phyloP scores from a whole-genome alignment of 2,329 filamentous ascomycete species.

The Allantophomopsis cytisporea region DNA sequence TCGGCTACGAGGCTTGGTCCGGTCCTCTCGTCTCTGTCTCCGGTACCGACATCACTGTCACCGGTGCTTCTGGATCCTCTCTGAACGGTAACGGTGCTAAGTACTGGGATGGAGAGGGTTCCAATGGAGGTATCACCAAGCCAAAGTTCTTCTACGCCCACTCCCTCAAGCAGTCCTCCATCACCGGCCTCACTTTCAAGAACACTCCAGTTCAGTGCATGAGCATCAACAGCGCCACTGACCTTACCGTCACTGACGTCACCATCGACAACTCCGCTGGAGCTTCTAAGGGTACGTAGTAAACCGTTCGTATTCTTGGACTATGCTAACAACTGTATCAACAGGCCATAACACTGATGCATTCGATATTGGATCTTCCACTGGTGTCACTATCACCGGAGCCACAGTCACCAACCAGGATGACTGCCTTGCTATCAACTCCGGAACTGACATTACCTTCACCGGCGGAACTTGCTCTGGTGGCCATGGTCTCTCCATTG shows the following conservation, averaged over 20 bases:
- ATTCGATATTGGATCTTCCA: conserved; percentile 33
- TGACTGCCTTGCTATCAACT: conserved; percentile 45
- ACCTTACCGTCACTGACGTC: conserved; percentile 31
- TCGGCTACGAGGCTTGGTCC: conserved; percentile 50
- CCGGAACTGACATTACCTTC: conserved; percentile 25
- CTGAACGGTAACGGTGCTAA: conserved; percentile 40
- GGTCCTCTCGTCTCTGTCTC: conserved; percentile 50
- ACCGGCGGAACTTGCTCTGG: conserved; percentile 14
- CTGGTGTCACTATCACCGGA: conserved; percentile 32
- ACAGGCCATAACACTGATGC: conserved; percentile 36
- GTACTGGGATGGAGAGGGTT: conserved; percentile 49
- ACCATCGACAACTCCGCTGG: conserved; percentile 44
- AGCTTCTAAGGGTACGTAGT: conserved; percentile 9
- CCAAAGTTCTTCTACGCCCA: conserved; percentile 49
- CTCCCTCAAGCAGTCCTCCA: conserved; percentile 32
- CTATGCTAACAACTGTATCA: no score
- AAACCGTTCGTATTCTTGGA: no score
- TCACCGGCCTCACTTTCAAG: conserved; percentile 33
- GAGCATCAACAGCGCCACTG: conserved; percentile 24
- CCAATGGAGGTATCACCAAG: conserved; percentile 45
- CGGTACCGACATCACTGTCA: conserved; percentile 38
- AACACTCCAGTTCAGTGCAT: conserved; percentile 39
- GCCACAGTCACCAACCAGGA: conserved; percentile 43
- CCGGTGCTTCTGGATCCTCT: conserved; percentile 33
- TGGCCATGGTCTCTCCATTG: conserved; percentile 37